Conservation (phyloP, 2,329 filamentous ascomycete species). For the Aspergillus aculeatus region DNA sequence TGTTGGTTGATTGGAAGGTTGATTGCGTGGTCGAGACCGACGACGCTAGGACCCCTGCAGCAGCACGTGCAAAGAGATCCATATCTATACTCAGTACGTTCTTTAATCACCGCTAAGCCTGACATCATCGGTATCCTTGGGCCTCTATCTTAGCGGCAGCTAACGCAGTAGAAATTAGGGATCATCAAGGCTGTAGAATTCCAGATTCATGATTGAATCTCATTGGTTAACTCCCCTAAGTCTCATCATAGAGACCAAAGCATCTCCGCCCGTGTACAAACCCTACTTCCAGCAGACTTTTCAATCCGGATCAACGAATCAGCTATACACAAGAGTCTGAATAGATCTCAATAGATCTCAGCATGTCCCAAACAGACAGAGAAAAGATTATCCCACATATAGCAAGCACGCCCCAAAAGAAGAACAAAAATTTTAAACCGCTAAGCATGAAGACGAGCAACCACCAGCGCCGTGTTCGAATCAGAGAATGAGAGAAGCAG, state of each 20-base stretch:
- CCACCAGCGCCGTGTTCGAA: constrained; percentile 35
- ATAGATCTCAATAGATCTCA: constrained; percentile 11
- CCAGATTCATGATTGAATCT: constrained; percentile 3
- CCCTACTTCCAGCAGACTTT: constrained; percentile 17
- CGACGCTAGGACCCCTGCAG: not conserved
- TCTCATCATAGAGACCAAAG: constrained; percentile 5
- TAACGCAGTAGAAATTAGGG: not conserved
- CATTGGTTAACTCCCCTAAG: not conserved
- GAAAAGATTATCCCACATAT: constrained; percentile 20
- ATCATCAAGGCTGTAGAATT: not conserved
- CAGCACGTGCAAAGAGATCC: constrained; percentile 1
- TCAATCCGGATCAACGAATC: constrained; percentile 14
- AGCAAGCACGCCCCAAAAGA: constrained; percentile 11
- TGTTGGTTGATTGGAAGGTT: not conserved
- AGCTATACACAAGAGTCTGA: constrained; percentile 19
- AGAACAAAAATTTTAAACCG: constrained; percentile 18
- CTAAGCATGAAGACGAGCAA: constrained; percentile 26
- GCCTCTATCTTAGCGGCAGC: not conserved
- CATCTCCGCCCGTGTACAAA: constrained; percentile 4
- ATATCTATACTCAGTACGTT: too few species aligned
- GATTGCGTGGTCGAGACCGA: not conserved
- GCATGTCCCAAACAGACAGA: constrained; percentile 20
- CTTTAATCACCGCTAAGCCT: not conserved
- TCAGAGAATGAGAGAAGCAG: constrained; percentile 12
- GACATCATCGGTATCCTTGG: not conserved